These are phyloP conservation scores for Schizophyllum amplum DNA, from an alignment of 1,284 basidiomycete genomes.

Conservation along the genomic window DNA sequence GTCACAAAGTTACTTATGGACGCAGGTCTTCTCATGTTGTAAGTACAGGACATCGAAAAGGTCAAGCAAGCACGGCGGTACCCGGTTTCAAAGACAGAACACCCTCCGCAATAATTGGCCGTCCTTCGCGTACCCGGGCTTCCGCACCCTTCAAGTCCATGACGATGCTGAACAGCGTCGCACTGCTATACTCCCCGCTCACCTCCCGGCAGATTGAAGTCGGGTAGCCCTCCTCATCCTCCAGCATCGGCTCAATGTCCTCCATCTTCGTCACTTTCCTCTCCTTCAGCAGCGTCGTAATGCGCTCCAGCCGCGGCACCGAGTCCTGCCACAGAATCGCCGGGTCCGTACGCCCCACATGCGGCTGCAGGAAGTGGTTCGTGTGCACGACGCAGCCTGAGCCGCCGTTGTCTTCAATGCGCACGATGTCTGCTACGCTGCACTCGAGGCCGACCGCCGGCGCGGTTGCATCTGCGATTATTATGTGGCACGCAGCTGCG, in stretches of 20 bases:
- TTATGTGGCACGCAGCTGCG: conserved; percentile 12
- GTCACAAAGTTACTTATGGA: too few relatives aligned
- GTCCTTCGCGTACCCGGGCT: background rate
- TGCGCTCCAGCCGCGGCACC: conserved; percentile 9
- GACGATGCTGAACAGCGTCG: conserved; percentile 12
- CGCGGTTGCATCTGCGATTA: conserved; percentile 11
- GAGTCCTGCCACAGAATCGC: conserved; percentile 10
- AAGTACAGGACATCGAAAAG: background rate
- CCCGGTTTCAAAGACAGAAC: background rate
- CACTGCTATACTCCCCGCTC: conserved; percentile 9
- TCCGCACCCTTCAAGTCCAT: conserved; percentile 3
- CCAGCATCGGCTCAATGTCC: conserved; percentile 7
- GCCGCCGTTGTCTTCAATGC: conserved; percentile 8
- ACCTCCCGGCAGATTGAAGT: conserved; percentile 12
- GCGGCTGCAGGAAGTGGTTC: conserved; percentile 12
- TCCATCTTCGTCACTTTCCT: background rate
- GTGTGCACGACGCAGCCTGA: conserved; percentile 11
- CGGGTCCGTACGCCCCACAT: conserved; percentile 7
- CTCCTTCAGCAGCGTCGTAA: conserved; percentile 8
- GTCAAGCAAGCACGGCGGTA: background rate
- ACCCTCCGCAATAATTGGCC: background rate
- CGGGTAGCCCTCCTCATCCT: conserved; percentile 10
- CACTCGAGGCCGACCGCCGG: background rate
- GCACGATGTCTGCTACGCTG: conserved; percentile 11
- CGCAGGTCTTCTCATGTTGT: too few relatives aligned